Conservation (phyloP, 805 yeast species). For the Wickerhamiella azyma region DNA sequence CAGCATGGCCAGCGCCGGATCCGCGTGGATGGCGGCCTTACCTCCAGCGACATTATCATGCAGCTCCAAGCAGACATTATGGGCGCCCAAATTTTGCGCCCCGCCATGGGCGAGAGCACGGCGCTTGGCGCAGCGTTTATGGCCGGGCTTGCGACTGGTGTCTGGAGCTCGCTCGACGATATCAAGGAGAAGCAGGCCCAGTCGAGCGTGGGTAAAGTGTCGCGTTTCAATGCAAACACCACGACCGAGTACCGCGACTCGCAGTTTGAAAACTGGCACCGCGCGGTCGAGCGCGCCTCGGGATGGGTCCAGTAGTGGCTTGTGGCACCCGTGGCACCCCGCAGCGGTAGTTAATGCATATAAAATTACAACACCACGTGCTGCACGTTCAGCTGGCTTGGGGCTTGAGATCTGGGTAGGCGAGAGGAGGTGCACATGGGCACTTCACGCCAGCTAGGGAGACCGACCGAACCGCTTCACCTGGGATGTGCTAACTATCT, state of each 20-base stretch:
- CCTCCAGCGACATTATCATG: conserved; percentile 79
- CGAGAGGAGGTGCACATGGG: too few species aligned
- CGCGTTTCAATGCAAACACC: conserved; percentile 27
- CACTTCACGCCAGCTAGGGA: too few species aligned
- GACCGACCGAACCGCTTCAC: too few species aligned
- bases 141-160: conserved; percentile 61
- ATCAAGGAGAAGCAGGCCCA: conserved; percentile 28
- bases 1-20: conserved; percentile 25
- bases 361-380: too few species aligned
- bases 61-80: conserved; percentile 86
- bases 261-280: conserved; percentile 68
- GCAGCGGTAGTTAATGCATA: too few species aligned
- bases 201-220: conserved; percentile 13
- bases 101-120: conserved; percentile 77
- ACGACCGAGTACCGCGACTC: conserved; percentile 46
- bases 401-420: too few species aligned
- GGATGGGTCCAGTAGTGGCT: conserved; percentile 50
- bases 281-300: conserved; percentile 64
- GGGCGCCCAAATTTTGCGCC: conserved; percentile 75
- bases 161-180: conserved; percentile 69
- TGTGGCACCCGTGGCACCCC: too few species aligned
- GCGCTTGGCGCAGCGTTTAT: conserved; percentile 96
- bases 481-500: too few species aligned
- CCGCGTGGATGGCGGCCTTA: conserved; percentile 89
- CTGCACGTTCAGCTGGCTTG: too few species aligned